A percentile compares a stretch with the other conserved stretches of the same genome.
phyloP scores from a whole-genome alignment of 495 filamentous ascomycete species.

The Alectoria sarmentosa region DNA sequence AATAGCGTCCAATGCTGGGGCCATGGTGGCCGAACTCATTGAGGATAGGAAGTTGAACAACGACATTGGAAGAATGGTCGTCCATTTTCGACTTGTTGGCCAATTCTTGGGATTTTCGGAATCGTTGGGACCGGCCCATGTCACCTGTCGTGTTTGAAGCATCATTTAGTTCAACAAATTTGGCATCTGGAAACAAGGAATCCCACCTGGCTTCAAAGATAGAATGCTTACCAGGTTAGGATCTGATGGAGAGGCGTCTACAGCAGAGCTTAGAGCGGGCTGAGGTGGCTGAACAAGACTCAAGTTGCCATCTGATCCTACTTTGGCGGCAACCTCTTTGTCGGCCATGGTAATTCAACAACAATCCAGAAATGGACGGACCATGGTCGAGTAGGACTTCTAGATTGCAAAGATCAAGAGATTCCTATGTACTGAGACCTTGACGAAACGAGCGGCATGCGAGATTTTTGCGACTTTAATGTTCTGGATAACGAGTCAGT shows the following conservation, averaged over 20 bases:
- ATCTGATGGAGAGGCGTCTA: background rate
- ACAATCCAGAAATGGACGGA: background rate
- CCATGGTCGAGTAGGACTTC: no score
- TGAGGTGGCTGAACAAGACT: background rate
- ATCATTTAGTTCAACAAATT: background rate
- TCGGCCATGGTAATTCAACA: background rate
- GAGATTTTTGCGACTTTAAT: no score
- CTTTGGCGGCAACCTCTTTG: background rate
- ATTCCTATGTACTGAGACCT: no score
- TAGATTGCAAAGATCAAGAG: no score
- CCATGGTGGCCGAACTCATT: constrained; percentile 33
- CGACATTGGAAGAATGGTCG: constrained; percentile 1
- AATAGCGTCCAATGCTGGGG: constrained; percentile 36
- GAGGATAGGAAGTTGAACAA: constrained; percentile 3
- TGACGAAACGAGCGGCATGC: no score
- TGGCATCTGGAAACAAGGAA: background rate
- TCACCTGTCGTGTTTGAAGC: constrained; percentile 28
- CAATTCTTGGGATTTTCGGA: constrained; percentile 64
- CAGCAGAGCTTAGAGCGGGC: background rate
- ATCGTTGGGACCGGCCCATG: constrained; percentile 57
- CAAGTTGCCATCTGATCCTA: background rate
- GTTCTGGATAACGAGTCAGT: no score
- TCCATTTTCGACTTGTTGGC: constrained; percentile 28
- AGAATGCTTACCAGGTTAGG: background rate
- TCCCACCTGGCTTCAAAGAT: background rate